phyloP scores from a whole-genome alignment of 2,329 filamentous ascomycete genomes.

The Fusarium coffeatum region DNA sequence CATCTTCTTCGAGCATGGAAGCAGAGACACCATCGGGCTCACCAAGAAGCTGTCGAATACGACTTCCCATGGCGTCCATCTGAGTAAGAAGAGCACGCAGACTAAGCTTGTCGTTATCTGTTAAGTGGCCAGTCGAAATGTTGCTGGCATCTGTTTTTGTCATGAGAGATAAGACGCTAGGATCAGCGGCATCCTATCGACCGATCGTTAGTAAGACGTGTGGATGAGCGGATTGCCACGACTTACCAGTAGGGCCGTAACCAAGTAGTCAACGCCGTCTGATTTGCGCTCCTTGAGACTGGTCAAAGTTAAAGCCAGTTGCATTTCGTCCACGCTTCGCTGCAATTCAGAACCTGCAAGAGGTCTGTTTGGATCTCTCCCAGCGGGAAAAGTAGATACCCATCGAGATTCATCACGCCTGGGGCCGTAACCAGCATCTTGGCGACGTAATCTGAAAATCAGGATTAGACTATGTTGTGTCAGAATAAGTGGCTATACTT shows the following conservation, averaged over 20 bases:
- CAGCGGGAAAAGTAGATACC: slow-evolving; percentile 46
- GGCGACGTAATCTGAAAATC: slow-evolving; percentile 51
- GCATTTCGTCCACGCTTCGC: slow-evolving; percentile 69
- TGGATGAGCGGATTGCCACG: not conserved
- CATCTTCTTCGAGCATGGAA: slow-evolving; percentile 39
- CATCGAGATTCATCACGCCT: slow-evolving; percentile 48
- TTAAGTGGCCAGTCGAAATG: slow-evolving; percentile 56
- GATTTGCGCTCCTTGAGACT: slow-evolving; percentile 65
- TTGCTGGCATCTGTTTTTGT: slow-evolving; percentile 60
- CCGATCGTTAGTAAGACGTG: slow-evolving; percentile 23
- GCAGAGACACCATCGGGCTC: slow-evolving; percentile 42
- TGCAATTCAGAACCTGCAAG: slow-evolving; percentile 53
- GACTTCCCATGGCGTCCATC: slow-evolving; percentile 58
- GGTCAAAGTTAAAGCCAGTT: slow-evolving; percentile 73
- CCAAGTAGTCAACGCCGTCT: slow-evolving; percentile 64
- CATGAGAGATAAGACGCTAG: slow-evolving; percentile 60
- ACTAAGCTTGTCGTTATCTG: slow-evolving; percentile 56
- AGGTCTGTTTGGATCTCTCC: slow-evolving; percentile 35
- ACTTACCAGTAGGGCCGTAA: slow-evolving; percentile 73
- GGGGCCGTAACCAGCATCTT: slow-evolving; percentile 54
- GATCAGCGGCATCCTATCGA: slow-evolving; percentile 58
- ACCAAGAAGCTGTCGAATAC: slow-evolving; percentile 56
- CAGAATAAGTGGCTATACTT: slow-evolving; percentile 47
- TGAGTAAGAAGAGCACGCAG: slow-evolving; percentile 62
- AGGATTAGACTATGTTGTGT: slow-evolving; percentile 24